Evolutionary conservation across 1,284 basidiomycete species (phyloP), one percentile per base, ranked within the genome.

Genomic region (Neolentinus lepideus): DNA sequence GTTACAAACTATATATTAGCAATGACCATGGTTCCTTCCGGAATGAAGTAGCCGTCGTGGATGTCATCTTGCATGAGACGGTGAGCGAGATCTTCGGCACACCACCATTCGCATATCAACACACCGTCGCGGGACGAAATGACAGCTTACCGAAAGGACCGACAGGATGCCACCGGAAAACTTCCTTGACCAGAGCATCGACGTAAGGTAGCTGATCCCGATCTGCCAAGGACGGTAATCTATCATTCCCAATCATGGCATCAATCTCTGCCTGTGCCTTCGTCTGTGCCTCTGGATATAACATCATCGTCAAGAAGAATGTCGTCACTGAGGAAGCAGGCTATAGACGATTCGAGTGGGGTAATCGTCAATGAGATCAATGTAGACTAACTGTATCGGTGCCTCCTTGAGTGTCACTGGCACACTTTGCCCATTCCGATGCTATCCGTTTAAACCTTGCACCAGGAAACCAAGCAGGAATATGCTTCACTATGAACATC

Each of bases 201-300:
- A 69, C 58, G 47, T 71, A 71, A 1, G 66, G 69, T 25, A 72
- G 53, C 8, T 57, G 54, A 36, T 64, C 61, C n/a, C 63, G 60
- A 58, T 72, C 70, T 3, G 57, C 53, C 29, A 71, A 60, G 9
- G 51, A 55, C 6, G 70, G 70, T 16, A 70, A 57, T 29, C 68
- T 60, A 1, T 67, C 63, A 0, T 36, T 56, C n/a, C 68, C 67
- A 9, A 59, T 55, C 26, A 66, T 60, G 10, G 57, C 52, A 38
- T 66, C 64, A 22, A 69, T 60, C 50, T 69, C 67, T 16, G 57
- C 60, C 52, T 67, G 64, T 0, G 62, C 65, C 43, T 62, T 62
- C 43, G 55, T 54, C 43, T 65, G 59, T 2, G 63, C 61, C 19
- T 64, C 62, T 52, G 56, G 55, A 53, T 61, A 58, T 8, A 64